Evolutionary conservation across 2,329 filamentous ascomycete species (phyloP), one percentile per base, ranked within the genome.

Genomic region (Leptosphaerulina australis): DNA sequence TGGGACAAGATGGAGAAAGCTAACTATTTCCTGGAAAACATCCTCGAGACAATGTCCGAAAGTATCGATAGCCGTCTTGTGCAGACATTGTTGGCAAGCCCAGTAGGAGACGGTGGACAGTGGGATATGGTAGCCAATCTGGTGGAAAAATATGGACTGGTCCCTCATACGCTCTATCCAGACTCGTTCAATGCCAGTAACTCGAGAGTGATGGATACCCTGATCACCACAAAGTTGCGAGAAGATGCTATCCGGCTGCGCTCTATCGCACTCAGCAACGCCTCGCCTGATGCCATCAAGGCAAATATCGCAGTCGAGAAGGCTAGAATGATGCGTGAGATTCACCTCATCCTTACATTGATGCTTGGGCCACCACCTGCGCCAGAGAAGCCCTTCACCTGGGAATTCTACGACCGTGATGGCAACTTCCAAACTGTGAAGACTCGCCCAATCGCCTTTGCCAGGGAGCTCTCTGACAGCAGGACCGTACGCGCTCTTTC

Each of bases 1-100:
- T 95, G 88, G 87, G 91, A 96, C 72, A 96, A 96, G 76, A 83
- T 96, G 15, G 91, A 96, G 73, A 96, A 96, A 74, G 81, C 88
- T 7, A 96, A 96, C 72, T 96, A 83, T 78, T 96, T 95, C 76
- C 81, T 96, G 14, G 90, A 95, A 74, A 88, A 89, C 64, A 83
- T 93, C 53, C 82, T 96, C 46, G 85, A 90, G 56, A 95, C 91
- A 0, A 81, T 83, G 0, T 77, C 78, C 41, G 81, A 91, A 62
- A 84, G 87, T 25, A 79, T 95, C 1, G 88, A 92, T 58, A 81
- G 85, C 17, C 78, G 91, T 8, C 74, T 95, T 3, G 80, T 96
- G 3, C 87, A 91, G 68, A 81, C 81, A 3, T 74, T 96, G 3
- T 77, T 93, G 21, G 75, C 77, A 0, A 80, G 83, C 17, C 87